These are phyloP conservation scores for Agastache rugosa DNA, from an alignment of 257 asterid species.

Conservation along the genomic window DNA sequence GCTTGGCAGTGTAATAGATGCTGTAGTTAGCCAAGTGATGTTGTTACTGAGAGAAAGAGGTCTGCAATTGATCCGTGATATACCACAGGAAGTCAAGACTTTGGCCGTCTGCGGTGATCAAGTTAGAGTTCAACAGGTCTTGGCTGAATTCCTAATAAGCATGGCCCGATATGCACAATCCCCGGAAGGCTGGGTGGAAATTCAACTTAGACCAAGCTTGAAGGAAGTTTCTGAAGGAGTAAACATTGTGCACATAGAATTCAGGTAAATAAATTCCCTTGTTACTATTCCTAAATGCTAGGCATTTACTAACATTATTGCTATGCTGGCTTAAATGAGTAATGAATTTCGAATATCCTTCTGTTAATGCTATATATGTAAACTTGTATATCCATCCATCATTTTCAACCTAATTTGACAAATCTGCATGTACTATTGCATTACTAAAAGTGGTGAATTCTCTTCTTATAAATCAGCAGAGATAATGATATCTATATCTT, in stretches of 20 bases:
- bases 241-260: slow-evolving; percentile 59
- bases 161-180: slow-evolving; percentile 73
- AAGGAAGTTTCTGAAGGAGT: slow-evolving; percentile 61
- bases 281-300: background rate
- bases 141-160: slow-evolving; percentile 74
- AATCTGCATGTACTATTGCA: background rate
- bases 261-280: slow-evolving; percentile 53
- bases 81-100: slow-evolving; percentile 85
- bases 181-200: slow-evolving; percentile 86
- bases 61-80: slow-evolving; percentile 73
- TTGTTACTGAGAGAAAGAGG: slow-evolving; percentile 70
- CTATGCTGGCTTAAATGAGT: slow-evolving; percentile 9
- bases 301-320: background rate
- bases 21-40: slow-evolving; percentile 95
- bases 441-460: background rate
- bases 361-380: background rate
- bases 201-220: slow-evolving; percentile 72
- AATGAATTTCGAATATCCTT: background rate
- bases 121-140: slow-evolving; percentile 79
- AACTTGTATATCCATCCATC: too few species aligned
- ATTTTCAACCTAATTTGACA: background rate
- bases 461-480: background rate
- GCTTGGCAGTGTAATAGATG: slow-evolving; percentile 83
- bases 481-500: background rate
- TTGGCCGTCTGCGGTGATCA: slow-evolving; percentile 73